Evolutionary conservation across 345 rosid species (phyloP).

Genomic region (Garcia nutans): DNA sequence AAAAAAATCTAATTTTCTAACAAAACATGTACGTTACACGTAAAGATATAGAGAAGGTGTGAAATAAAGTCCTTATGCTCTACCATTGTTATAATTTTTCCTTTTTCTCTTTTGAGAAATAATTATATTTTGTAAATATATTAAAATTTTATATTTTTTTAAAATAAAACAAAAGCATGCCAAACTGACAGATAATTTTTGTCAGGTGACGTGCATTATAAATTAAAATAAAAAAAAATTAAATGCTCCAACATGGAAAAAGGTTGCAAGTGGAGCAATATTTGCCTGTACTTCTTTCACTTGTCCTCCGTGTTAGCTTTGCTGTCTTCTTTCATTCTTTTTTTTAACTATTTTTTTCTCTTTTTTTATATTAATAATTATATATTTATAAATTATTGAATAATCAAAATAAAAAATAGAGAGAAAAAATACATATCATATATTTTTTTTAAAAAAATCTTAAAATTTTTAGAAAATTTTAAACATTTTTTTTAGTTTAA

Average conservation of each 20-base stretch:
- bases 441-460: too few relatives aligned
- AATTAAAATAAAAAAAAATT: not conserved
- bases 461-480: too few relatives aligned
- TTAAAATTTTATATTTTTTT: too few relatives aligned
- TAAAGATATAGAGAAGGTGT: too few relatives aligned
- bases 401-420: not conserved
- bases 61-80: too few relatives aligned
- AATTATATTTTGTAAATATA: not conserved
- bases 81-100: too few relatives aligned
- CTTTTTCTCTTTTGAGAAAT: too few relatives aligned
- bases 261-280: slow-evolving; percentile 3
- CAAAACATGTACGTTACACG: too few relatives aligned
- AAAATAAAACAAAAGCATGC: not conserved
- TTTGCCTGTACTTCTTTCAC: not conserved
- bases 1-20: too few relatives aligned
- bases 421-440: not conserved
- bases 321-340: slow-evolving; percentile 8
- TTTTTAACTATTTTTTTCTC: not conserved
- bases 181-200: not conserved
- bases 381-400: not conserved
- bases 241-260: not conserved
- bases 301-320: slow-evolving; percentile 16
- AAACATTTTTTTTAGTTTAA: too few relatives aligned
- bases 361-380: not conserved
- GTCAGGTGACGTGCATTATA: slow-evolving; percentile 1